Evolutionary conservation across 208 protist genomes (phyloP), one percentile per base, ranked within the genome.

Genomic region (Herpetomonas muscarum): DNA sequence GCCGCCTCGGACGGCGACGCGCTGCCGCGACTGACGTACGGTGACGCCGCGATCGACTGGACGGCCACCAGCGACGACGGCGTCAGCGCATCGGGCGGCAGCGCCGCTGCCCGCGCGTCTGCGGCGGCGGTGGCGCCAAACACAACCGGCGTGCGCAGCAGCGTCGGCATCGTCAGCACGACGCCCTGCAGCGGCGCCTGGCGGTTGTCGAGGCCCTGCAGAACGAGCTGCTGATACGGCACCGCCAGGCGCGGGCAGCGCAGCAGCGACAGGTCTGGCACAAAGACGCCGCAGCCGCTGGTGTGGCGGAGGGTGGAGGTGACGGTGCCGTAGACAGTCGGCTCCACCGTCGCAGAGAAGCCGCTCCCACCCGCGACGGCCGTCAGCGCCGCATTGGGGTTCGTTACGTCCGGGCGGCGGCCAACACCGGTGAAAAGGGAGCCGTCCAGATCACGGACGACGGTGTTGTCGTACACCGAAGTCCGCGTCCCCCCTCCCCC

Each of bases 371-470:
- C 17, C 10, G 10, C 41, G 15, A 46, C 4, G 19, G 41, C 10
- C 5, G 41, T 24, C 10, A 46, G 22, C 5, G 22, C 17, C 4
- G 41, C 41, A 7, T 6, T 7, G 15, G 41, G 41, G 19, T 46
- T 22, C 41, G 41, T 46, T 5, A 46, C 41, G 41, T 46, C 41
- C 10, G 41, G 41, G 15, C 41, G 41, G 9, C 41, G 41, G 41
- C 41, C 41, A 19, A 32, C 3, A 4, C 5, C 3, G 15, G 26
- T 34, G 42, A 54, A 70, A 12, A 69, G 25, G 25, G 58, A 48
- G 53, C 66, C 66, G 41, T 79, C 72, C 13, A 17, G 17, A 51
- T 74, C 66, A 55, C 64, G 58, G n/a, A 69, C 63, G 4, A 50
- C 54, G 21, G 63, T 75, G 44, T 58, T 32, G 30, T 31, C 42